Percentiles rank a stretch among this genome's conserved stretches.
These are phyloP conservation scores for Paspalum notatum DNA, from an alignment of 176 grass and related monocot species.

Conservation along the genomic window DNA sequence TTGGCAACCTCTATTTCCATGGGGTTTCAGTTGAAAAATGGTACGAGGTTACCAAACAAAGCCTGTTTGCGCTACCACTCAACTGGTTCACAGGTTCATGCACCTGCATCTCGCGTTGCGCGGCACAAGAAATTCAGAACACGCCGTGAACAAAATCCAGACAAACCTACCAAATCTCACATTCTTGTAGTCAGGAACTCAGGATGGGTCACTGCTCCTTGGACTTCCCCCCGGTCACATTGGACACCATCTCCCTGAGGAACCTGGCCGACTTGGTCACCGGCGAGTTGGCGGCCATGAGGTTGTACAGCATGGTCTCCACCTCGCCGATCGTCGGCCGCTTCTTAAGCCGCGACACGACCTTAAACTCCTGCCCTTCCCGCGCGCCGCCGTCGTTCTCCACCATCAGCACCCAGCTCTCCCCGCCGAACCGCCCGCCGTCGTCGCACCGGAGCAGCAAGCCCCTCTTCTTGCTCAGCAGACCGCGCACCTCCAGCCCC, in stretches of 20 bases:
- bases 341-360: slow-evolving; percentile 68
- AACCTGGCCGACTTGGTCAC: slow-evolving; percentile 91
- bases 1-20: no score
- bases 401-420: slow-evolving; percentile 89
- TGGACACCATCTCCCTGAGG: slow-evolving; percentile 69
- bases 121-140: neutral
- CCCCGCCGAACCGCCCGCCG: slow-evolving; percentile 63
- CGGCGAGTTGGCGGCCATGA: slow-evolving; percentile 96
- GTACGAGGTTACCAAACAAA: neutral
- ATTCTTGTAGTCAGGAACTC: neutral
- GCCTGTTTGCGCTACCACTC: no score
- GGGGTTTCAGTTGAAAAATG: no score
- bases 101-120: no score
- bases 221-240: slow-evolving; percentile 58
- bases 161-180: neutral
- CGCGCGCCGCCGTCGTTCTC: slow-evolving; percentile 48
- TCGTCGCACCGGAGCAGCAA: slow-evolving; percentile 67
- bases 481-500: slow-evolving; percentile 80
- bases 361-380: slow-evolving; percentile 50
- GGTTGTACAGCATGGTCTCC: slow-evolving; percentile 87
- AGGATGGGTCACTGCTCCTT: slow-evolving; percentile 32
- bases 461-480: slow-evolving; percentile 75
- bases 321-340: slow-evolving; percentile 88
- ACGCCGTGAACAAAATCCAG: neutral
- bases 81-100: neutral